Conservation (phyloP, 1,139 yeast species). For the Scheffersomyces titani region DNA sequence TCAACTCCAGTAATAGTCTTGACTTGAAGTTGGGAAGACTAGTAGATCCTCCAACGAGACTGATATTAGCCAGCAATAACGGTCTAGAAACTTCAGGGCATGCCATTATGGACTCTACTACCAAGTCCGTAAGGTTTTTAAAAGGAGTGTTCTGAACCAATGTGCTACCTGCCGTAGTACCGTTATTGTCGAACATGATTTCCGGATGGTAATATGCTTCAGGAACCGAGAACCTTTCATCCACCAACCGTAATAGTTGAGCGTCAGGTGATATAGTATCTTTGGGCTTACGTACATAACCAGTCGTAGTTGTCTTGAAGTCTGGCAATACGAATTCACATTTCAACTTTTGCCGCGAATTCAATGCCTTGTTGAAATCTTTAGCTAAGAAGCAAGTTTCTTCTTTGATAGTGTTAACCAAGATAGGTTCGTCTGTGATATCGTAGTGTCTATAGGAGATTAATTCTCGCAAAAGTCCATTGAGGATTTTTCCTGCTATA, state of each 20-base stretch:
- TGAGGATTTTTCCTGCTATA: conserved; percentile 83
- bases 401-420: conserved; percentile 86
- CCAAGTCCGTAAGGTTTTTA: conserved; percentile 70
- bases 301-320: conserved; percentile 73
- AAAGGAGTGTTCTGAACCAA: conserved; percentile 58
- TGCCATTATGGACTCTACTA: conserved; percentile 66
- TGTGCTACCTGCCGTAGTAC: conserved; percentile 26
- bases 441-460: conserved; percentile 92
- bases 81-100: conserved; percentile 80
- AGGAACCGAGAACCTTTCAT: conserved; percentile 86
- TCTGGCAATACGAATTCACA: conserved; percentile 85
- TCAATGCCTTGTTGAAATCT: conserved; percentile 63
- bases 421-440: conserved; percentile 84
- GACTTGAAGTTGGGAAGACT: conserved; percentile 66
- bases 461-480: conserved; percentile 79
- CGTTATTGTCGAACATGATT: conserved; percentile 47
- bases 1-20: conserved; percentile 61
- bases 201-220: conserved; percentile 89
- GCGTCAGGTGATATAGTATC: conserved; percentile 39
- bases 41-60: conserved; percentile 81
- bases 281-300: conserved; percentile 53
- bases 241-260: conserved; percentile 69
- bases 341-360: conserved; percentile 23
- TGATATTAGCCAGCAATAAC: conserved; percentile 75
- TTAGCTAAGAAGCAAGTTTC: conserved; percentile 70